Conservation (phyloP, 129 eudicot genomes). For the Dittrichia graveolens region DNA sequence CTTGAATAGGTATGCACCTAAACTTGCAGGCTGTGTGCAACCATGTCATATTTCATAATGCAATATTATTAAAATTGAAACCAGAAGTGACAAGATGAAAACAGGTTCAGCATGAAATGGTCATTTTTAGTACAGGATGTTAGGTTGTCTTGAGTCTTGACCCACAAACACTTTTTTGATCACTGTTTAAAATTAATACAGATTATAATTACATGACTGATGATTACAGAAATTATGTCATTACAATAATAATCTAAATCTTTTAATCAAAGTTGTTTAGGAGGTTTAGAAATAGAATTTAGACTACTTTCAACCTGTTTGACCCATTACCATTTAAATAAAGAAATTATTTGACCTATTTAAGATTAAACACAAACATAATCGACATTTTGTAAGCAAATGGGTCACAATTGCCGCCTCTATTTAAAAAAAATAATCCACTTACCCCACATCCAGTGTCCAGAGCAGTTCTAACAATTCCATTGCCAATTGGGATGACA, state of each 20-base stretch:
- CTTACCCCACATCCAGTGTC: conserved; percentile 64
- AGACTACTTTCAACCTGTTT: not conserved
- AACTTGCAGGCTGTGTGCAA: conserved; percentile 30
- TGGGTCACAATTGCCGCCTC: not conserved
- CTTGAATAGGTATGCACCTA: conserved; percentile 37
- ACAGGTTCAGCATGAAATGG: not conserved
- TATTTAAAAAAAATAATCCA: not conserved
- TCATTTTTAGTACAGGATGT: not conserved
- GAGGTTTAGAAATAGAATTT: not conserved
- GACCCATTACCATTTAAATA: not conserved
- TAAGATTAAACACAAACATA: not conserved
- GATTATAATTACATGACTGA: not conserved
- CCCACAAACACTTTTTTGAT: not conserved
- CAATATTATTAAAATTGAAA: not conserved
- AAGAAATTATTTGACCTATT: not conserved
- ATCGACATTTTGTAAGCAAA: not conserved
- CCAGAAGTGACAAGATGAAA: not conserved
- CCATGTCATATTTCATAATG: not conserved
- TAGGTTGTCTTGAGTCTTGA: not conserved
- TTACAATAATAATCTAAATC: not conserved
- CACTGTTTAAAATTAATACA: not conserved
- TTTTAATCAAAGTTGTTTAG: not conserved
- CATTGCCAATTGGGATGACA: conserved; percentile 51
- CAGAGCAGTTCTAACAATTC: conserved; percentile 47
- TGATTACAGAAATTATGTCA: not conserved